phyloP scores from a whole-genome alignment of 306 rosid species.

The Arachis hypogaea region DNA sequence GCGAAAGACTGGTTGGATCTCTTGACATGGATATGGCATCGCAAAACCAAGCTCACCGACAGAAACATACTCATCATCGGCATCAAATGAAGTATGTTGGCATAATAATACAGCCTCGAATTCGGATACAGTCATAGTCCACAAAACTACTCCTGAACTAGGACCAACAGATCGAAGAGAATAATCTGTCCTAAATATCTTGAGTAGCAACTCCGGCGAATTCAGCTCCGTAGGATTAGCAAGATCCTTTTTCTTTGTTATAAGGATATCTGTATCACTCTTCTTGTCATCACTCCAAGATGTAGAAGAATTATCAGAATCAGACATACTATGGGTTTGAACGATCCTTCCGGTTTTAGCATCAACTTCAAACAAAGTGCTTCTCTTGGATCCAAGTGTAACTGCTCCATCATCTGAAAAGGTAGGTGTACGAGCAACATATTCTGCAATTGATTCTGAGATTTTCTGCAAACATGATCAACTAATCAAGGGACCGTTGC shows the following conservation, averaged over 20 bases:
- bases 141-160: slow-evolving; percentile 52
- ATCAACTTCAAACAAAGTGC: slow-evolving; percentile 68
- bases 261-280: slow-evolving; percentile 25
- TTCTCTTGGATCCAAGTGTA: slow-evolving; percentile 69
- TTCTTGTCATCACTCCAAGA: slow-evolving; percentile 37
- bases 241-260: slow-evolving; percentile 42
- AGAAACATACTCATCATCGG: slow-evolving; percentile 44
- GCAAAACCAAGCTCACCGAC: slow-evolving; percentile 52
- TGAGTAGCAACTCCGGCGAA: slow-evolving; percentile 47
- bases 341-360: slow-evolving; percentile 60
- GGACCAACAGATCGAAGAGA: slow-evolving; percentile 52
- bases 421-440: slow-evolving; percentile 58
- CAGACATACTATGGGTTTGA: slow-evolving; percentile 46
- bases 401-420: slow-evolving; percentile 70
- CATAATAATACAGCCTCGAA: slow-evolving; percentile 67
- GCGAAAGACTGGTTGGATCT: slow-evolving; percentile 54
- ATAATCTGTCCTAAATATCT: slow-evolving; percentile 75
- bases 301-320: slow-evolving; percentile 43
- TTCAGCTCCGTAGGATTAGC: slow-evolving; percentile 38
- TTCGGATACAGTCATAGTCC: slow-evolving; percentile 73
- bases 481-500: slow-evolving; percentile 26
- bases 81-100: slow-evolving; percentile 45
- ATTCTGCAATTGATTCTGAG: slow-evolving; percentile 56
- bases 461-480: slow-evolving; percentile 62
- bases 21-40: slow-evolving; percentile 69